Conservation (phyloP, 371 early-diverging fungal species). For the Lichtheimia ornata region DNA sequence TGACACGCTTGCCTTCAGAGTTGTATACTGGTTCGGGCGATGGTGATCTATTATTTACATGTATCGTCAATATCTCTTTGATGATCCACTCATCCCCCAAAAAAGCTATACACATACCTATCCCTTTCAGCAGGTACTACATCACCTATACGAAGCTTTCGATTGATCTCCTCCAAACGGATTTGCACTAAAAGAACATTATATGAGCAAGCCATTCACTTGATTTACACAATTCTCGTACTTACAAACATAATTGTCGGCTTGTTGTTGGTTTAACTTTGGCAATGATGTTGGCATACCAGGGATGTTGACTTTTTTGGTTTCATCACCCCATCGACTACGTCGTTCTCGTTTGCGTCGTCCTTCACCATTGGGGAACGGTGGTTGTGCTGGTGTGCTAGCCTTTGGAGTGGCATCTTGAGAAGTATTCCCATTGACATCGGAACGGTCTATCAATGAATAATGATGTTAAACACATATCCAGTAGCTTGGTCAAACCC, state of each 20-base stretch:
- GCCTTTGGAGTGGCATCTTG: too few relatives aligned
- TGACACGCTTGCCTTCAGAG: conserved; percentile 90
- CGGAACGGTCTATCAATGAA: too few relatives aligned
- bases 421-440: too few relatives aligned
- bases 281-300: conserved; percentile 85
- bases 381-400: neutral
- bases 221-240: conserved; percentile 3
- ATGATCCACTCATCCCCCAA: neutral
- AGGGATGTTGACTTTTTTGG: conserved; percentile 70
- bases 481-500: too few relatives aligned
- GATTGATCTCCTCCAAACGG: conserved; percentile 88
- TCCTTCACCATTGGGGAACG: neutral
- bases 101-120: conserved; percentile 42
- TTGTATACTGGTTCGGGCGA: conserved; percentile 94
- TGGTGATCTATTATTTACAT: conserved; percentile 73
- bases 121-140: conserved; percentile 76
- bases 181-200: conserved; percentile 63
- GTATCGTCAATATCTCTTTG: conserved; percentile 2
- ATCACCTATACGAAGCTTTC: conserved; percentile 80
- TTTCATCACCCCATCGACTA: conserved; percentile 88
- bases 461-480: too few relatives aligned
- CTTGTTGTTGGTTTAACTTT: conserved; percentile 74
- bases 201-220: neutral
- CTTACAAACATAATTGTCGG: conserved; percentile 82
- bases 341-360: conserved; percentile 55